Evolutionary conservation across 2,329 filamentous ascomycete genomes (phyloP).

Genomic region (Colletotrichum lupini): DNA sequence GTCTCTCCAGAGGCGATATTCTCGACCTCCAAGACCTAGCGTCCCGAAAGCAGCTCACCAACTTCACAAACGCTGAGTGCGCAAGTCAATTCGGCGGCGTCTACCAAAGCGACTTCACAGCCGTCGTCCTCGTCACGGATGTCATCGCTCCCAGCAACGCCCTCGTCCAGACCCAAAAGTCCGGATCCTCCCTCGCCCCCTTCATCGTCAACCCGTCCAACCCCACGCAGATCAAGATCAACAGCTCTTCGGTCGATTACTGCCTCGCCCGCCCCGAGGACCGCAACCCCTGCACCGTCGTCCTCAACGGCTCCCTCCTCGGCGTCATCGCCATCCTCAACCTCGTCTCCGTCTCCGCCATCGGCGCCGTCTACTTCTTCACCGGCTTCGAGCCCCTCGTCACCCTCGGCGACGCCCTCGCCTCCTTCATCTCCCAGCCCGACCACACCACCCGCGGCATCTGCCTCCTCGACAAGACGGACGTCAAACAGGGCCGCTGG

Average conservation of each 20-base stretch:
- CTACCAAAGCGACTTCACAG: slow-evolving; percentile 46
- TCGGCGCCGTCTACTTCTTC: slow-evolving; percentile 44
- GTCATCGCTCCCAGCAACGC: slow-evolving; percentile 41
- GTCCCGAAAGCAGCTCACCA: slow-evolving; percentile 41
- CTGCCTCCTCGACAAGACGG: slow-evolving; percentile 59
- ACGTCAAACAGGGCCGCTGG: slow-evolving; percentile 58
- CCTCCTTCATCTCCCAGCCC: slow-evolving; percentile 59
- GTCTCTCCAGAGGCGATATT: slow-evolving; percentile 47
- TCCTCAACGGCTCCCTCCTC: slow-evolving; percentile 56
- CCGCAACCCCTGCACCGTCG: slow-evolving; percentile 50
- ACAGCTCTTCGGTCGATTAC: slow-evolving; percentile 36
- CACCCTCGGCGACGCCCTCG: slow-evolving; percentile 62
- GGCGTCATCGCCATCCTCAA: slow-evolving; percentile 56
- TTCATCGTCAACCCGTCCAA: slow-evolving; percentile 23
- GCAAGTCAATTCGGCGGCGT: slow-evolving; percentile 44
- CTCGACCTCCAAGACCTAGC: slow-evolving; percentile 49
- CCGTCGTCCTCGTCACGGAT: slow-evolving; percentile 48
- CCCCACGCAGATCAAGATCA: slow-evolving; percentile 35
- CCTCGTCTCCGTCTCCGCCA: slow-evolving; percentile 47
- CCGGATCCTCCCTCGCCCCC: slow-evolving; percentile 40
- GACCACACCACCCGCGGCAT: slow-evolving; percentile 55
- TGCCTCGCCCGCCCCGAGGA: slow-evolving; percentile 31
- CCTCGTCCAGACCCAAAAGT: slow-evolving; percentile 46
- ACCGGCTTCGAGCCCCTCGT: slow-evolving; percentile 55
- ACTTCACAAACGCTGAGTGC: slow-evolving; percentile 46